A percentile compares a stretch with the other conserved stretches of the same genome.
phyloP scores from a whole-genome alignment of 257 asterid genomes.

The Solanum gracilifrons region DNA sequence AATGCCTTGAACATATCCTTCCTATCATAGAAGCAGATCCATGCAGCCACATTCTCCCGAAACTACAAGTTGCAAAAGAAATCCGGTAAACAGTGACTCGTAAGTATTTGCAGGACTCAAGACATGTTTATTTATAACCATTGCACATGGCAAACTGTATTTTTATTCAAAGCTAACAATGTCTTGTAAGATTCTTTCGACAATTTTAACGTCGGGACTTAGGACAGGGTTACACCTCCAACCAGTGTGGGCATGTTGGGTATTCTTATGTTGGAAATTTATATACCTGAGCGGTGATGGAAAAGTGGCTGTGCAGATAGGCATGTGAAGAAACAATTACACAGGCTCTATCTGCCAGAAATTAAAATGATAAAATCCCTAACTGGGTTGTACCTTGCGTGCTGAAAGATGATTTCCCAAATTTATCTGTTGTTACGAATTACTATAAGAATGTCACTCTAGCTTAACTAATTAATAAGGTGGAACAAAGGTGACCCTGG shows the following conservation, averaged over 20 bases:
- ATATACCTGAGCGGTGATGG: neutral
- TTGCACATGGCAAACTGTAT: neutral
- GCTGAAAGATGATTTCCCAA: neutral
- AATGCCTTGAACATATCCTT: constrained; percentile 77
- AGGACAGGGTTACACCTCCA: neutral
- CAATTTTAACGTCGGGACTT: neutral
- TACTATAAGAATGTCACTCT: neutral
- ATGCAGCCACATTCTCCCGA: constrained; percentile 96
- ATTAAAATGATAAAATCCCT: neutral
- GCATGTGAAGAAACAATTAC: neutral
- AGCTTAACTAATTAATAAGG: neutral
- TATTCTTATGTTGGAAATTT: neutral
- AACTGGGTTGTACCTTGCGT: neutral
- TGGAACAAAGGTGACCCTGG: neutral
- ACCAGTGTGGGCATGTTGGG: neutral
- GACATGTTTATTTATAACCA: neutral
- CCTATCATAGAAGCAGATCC: constrained; percentile 78
- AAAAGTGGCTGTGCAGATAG: neutral
- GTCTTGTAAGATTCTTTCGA: neutral
- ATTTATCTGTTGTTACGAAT: neutral
- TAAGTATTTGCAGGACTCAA: neutral
- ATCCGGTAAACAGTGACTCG: neutral
- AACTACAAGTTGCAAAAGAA: constrained; percentile 49
- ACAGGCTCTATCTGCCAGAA: neutral
- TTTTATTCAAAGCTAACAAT: neutral